Base-by-base conservation (phyloP, 805 yeast genomes). In the Candida nitratophila region DNA sequence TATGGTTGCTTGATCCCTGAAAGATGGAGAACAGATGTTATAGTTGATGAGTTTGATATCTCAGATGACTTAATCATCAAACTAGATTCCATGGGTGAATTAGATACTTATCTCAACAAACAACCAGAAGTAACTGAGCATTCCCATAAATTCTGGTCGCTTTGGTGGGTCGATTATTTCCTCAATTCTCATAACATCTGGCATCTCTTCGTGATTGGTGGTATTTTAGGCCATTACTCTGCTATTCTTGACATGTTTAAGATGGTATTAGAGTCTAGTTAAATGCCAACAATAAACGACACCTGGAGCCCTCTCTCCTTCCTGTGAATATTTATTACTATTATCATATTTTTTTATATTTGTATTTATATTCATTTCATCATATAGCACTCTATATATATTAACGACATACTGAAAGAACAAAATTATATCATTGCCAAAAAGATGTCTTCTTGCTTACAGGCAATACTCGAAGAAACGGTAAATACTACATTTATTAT, bases 1-100 rank as follows among this genome's bases (percentile, higher is more conserved):
- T 91, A 91, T 62, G 96, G 95, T 6, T 77, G 86, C 10, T 73
- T 90, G 42, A 77, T 90, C 34, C 98, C 98, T 1, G 99, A 91
- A 65, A 76, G 93, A 52, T 86, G 86, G 73, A 73, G 95, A 67
- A 68, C 78, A 30, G 95, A 86, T 63, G 80, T 81, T 9, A 64
- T 77, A 20, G 69, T 63, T 15, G 48, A 62, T 16, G 67, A 66
- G 34, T 77, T 76, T 50, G 56, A 59, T 1, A 63, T 77, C 11
- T 60, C 68, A 31, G 62, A 66, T 44, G 73, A 70, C 32, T 52
- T 60, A 5, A 58, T 65, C 22, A 49, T 56, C 54, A 54, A 57
- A 34, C 48, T 62, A 26, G 64, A 64, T 41, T 46, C 48, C 33
- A 40, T 43, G 9, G 61, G 61, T 33, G 43, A 51, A 32, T 46